phyloP scores from a whole-genome alignment of 2,329 filamentous ascomycete species.

The Diplodia mutila region DNA sequence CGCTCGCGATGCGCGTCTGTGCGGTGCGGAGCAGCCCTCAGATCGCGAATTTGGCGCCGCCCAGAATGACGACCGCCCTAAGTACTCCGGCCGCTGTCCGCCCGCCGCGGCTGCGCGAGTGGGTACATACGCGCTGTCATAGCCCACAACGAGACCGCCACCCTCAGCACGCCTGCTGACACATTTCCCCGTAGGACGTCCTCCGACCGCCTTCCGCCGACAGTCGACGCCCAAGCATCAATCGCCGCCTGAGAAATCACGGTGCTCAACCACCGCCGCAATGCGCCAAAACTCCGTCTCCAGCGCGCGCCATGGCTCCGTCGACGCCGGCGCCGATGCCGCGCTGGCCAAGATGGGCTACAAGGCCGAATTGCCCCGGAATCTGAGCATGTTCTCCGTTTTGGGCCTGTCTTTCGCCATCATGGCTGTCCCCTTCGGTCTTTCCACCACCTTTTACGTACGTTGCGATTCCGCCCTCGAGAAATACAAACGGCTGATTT shows the following conservation, averaged over 20 bases:
- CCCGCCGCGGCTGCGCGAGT: neutral
- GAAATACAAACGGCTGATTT: neutral
- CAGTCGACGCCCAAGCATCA: neutral
- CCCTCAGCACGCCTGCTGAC: neutral
- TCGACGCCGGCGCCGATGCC: slow-evolving; percentile 53
- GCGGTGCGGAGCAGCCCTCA: slow-evolving; percentile 8
- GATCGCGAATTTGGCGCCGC: neutral
- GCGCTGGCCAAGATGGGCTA: slow-evolving; percentile 70
- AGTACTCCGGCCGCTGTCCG: slow-evolving; percentile 8
- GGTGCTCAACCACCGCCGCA: slow-evolving; percentile 22
- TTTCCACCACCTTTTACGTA: slow-evolving; percentile 66
- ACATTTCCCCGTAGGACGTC: neutral
- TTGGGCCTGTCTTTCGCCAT: slow-evolving; percentile 72
- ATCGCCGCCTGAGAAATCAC: neutral
- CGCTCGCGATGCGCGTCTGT: neutral
- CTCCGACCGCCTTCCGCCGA: neutral
- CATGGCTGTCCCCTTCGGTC: slow-evolving; percentile 72
- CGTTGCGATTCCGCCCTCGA: neutral
- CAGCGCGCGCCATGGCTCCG: slow-evolving; percentile 23
- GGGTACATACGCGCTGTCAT: neutral
- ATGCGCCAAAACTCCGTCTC: slow-evolving; percentile 18
- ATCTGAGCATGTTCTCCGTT: slow-evolving; percentile 70
- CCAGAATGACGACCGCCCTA: neutral
- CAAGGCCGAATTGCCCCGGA: slow-evolving; percentile 67
- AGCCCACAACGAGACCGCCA: neutral